Conservation (phyloP, 768 basidiomycete genomes). For the Cyclocybe cylindracea region DNA sequence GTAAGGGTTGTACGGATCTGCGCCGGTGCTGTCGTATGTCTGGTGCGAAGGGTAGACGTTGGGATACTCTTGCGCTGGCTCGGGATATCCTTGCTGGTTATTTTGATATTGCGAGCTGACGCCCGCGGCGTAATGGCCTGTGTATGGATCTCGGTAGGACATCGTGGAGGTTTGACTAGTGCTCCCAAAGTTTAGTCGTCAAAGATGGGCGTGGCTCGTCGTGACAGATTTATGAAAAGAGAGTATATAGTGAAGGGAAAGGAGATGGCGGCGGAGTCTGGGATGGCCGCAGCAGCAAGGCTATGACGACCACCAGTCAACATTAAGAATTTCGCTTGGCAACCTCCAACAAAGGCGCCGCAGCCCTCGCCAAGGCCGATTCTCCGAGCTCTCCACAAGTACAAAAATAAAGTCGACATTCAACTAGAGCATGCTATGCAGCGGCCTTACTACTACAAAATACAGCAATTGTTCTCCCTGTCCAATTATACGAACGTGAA, state of each 20-base stretch:
- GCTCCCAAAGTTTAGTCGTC: background rate
- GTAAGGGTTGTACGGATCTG: constrained; percentile 32
- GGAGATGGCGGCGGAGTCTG: constrained; percentile 5
- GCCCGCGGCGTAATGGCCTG: constrained; percentile 28
- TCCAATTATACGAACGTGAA: background rate
- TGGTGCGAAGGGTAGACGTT: constrained; percentile 57
- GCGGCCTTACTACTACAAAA: too few species aligned
- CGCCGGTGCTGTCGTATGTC: constrained; percentile 52
- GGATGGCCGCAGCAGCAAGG: constrained; percentile 4
- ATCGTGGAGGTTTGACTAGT: constrained; percentile 25
- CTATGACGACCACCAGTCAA: constrained; percentile 14
- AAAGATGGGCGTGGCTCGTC: background rate
- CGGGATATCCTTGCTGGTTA: constrained; percentile 31
- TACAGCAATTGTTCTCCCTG: too few species aligned
- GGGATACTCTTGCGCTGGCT: constrained; percentile 35
- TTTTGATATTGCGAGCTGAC: constrained; percentile 18
- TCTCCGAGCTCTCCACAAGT: too few species aligned
- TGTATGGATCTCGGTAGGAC: constrained; percentile 59
- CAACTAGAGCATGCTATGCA: too few species aligned
- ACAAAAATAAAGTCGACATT: too few species aligned
- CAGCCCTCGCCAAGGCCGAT: too few species aligned
- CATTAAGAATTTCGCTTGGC: background rate
- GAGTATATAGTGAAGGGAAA: background rate
- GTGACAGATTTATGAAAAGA: background rate
- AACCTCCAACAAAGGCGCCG: too few species aligned